Base-by-base conservation (phyloP, 2,329 filamentous ascomycete genomes). In the Leptographium flavum region DNA sequence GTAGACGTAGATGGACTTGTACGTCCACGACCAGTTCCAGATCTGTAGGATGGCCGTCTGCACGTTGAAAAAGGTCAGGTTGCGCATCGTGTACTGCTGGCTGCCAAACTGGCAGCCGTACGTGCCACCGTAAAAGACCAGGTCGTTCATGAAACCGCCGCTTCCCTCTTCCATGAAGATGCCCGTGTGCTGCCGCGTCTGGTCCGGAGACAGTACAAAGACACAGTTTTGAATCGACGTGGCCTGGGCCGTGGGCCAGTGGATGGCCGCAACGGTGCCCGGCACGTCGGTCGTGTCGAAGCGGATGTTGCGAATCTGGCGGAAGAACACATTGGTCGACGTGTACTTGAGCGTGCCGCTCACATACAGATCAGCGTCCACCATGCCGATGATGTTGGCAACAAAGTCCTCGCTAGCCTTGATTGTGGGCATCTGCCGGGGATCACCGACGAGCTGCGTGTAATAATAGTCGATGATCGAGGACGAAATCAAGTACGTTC, bases 1-100 rank as follows among this genome's bases (percentile, higher is more conserved):
- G 55, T 75, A 70, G 59, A 85, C 74, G 23, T 61, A 65, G 19
- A 83, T 57, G 21, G 73, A 76, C 60, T 83, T 81, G 65, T 83
- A 83, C 5, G 76, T 80, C 78, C 80, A 87, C 1, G 76, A 73
- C 83, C 82, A 87, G 58, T 82, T 75, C 82, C 82, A 87, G 50
- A 81, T 73, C 66, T 84, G 79, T 58, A 71, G 73, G 47, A 86
- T 76, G 39, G 78, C 83, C 11, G 77, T 81, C 53, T 77, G 65
- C 52, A 76, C 74, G 49, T 71, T 67, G 53, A 73, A 74, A 61
- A 86, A 82, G 21, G 70, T 77, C 52, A 83, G 56, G 55, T 85
- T 83, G 23, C 79, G 70, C 42, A 78, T 76, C 14, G 79, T 83
- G 57, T 83, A 86, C 56, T 86, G 81, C 60, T 83, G 78, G 54